Evolutionary conservation across 2,329 filamentous ascomycete genomes (phyloP).

Genomic region (Westerdykella ornata): DNA sequence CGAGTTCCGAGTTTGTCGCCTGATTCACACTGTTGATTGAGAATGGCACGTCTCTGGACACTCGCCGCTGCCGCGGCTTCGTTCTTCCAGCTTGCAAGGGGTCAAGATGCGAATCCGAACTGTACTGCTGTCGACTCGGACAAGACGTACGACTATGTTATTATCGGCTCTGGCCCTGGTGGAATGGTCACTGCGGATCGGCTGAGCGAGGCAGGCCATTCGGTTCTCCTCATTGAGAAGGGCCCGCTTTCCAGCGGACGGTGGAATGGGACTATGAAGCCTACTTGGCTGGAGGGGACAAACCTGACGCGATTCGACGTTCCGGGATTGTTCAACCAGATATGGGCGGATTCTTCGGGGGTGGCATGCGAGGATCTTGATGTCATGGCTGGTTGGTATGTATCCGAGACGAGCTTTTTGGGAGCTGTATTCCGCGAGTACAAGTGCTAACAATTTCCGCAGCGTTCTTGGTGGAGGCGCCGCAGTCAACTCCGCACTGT

Average conservation of each 20-base stretch:
- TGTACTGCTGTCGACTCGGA: constrained; percentile 20
- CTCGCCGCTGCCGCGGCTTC: constrained; percentile 8
- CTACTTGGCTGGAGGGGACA: constrained; percentile 54
- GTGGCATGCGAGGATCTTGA: constrained; percentile 61
- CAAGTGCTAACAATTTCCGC: not conserved
- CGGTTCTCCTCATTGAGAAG: constrained; percentile 50
- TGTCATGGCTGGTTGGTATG: constrained; percentile 58
- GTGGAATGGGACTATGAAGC: constrained; percentile 55
- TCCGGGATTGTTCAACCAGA: constrained; percentile 61
- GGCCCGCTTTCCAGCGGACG: constrained; percentile 50
- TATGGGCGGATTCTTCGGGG: constrained; percentile 54
- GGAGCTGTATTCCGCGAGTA: not conserved
- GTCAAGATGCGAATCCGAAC: constrained; percentile 7
- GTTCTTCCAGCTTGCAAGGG: constrained; percentile 3
- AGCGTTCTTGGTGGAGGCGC: constrained; percentile 57
- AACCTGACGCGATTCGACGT: constrained; percentile 63
- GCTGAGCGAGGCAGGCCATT: constrained; percentile 55
- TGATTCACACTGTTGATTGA: not conserved
- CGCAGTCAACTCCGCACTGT: constrained; percentile 60
- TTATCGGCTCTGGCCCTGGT: constrained; percentile 54
- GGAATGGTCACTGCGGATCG: constrained; percentile 54
- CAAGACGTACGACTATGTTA: constrained; percentile 53
- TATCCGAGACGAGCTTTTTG: not conserved
- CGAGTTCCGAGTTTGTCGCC: no score
- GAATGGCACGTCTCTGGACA: constrained; percentile 8